Evolutionary conservation across 805 yeast genomes (phyloP), one percentile per base, ranked within the genome.

Genomic region (Lipomyces oligophaga): DNA sequence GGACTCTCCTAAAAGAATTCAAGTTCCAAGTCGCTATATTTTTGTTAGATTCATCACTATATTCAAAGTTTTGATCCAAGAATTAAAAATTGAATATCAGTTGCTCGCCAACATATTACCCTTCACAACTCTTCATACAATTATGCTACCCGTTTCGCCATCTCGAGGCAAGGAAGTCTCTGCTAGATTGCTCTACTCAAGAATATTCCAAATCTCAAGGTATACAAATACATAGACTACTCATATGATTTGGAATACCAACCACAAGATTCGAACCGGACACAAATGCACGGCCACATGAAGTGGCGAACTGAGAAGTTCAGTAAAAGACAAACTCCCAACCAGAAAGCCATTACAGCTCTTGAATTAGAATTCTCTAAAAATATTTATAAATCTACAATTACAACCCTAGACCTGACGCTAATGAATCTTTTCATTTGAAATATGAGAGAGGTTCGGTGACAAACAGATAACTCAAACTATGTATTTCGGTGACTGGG

Each of bases 191-290:
- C 55, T 50, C 52, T 43, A 50, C 55, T 50, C 48, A 46, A 50
- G 55, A 28, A 36, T 50, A 36, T 43, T 50, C 48, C 33, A 41
- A 27, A 6, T 26, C 55, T 47, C 47, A 50, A 32, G 32, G 39
- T 48, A 52, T 39, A 25, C 51, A 39, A 41, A 27, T 19, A 31
- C 42, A 38, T 43, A 36, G 52, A 43, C 30, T 50, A 46, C 55
- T 43, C 55, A 25, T 30, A 41, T 39, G 42, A 30, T 19, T 22
- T 30, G 45, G 26, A 25, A 42, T 24, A 45, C 41, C 54, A 24
- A 46, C 55, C 55, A 50, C 52, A 50, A 30, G 52, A 50, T 46
- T 50, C 55, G 55, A 50, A 50, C 55, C 55, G 52, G 55, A 37
- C 55, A 38, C 25, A 38, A 28, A 5, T 31, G 37, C 32, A 38